Base-by-base conservation (phyloP, 192 early-diverging fungal genomes). In the Radiomyces spectabilis region DNA sequence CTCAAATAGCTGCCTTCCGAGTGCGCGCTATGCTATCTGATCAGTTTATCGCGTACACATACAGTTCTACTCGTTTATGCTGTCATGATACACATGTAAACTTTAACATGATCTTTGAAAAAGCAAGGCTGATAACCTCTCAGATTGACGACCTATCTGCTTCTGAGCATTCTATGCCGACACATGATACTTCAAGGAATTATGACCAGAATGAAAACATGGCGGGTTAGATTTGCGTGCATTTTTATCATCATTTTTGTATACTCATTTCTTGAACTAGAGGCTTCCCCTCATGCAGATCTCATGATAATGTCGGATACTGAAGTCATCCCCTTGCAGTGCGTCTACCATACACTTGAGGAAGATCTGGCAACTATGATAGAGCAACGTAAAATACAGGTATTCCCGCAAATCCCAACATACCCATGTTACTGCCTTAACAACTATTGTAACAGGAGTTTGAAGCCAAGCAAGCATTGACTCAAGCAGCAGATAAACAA, bases 1-100 rank as follows among this genome's bases (percentile, higher is more conserved):
- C 31, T 24, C 39, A 63, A 5, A 69, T 77, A 2, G 78, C 85
- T 5, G 72, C 76, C 27, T 87, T 83, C 55, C 80, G 86, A 33
- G 78, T 81, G 13, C 79, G 89, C 34, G 45, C 80, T 8, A 82
- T 86, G 66, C 74, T 92, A 13, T 88, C 83, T 70, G 89, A 92
- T 52, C 89, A 88, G 59, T 70, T 83, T 33, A 69, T 86, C 10
- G 74, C 86, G 4, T 68, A 66, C 7, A 31, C 87, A 1, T 89
- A 71, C 57, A 75, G 71, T 5, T 41, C 61, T 7, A 54, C 45
- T 3, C 42, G 50, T 42, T 55, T 43, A 30, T 77, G 75, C 41
- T 76, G 66, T 42, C 57, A 41, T 12, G 39, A 30, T 30, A 15
- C 30, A 2, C 16, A 34, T n/a, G n/a, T n/a, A n/a, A n/a, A n/a